Evolutionary conservation across 2,329 filamentous ascomycete genomes (phyloP).

Genomic region (Samsoniella hepiali): DNA sequence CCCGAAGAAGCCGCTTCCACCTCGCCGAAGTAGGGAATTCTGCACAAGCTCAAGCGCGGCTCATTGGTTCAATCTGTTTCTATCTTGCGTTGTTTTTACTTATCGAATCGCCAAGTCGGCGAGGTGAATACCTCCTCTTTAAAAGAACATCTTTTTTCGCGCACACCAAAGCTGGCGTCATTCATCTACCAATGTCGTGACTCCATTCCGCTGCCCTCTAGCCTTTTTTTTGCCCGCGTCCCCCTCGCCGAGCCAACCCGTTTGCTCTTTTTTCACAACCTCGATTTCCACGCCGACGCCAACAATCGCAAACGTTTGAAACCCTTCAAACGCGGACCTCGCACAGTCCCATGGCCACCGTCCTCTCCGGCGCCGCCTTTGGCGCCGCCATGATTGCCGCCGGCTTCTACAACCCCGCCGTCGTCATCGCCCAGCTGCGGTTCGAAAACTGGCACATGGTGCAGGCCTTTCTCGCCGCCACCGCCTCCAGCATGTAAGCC

Average conservation of each 20-base stretch:
- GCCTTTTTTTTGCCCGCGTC: not conserved
- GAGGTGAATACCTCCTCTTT: not conserved
- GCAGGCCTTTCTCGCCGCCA: slow-evolving; percentile 60
- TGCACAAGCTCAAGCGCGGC: not conserved
- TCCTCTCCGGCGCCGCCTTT: slow-evolving; percentile 55
- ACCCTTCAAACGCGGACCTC: not conserved
- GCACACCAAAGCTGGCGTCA: not conserved
- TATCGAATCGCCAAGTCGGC: not conserved
- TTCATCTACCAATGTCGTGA: slow-evolving; percentile 2
- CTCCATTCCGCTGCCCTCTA: not conserved
- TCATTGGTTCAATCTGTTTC: not conserved
- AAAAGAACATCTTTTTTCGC: too few species aligned
- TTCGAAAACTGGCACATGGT: slow-evolving; percentile 64
- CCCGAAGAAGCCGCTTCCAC: not conserved
- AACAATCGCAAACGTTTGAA: too few species aligned
- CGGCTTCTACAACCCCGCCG: slow-evolving; percentile 57
- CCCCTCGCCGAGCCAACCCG: not conserved
- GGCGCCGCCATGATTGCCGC: slow-evolving; percentile 59
- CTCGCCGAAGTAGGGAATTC: slow-evolving; percentile 2
- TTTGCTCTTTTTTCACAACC: not conserved
- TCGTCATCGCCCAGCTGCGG: slow-evolving; percentile 60
- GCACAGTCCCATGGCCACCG: slow-evolving; percentile 28
- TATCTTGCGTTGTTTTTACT: too few species aligned
- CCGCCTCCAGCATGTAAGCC: slow-evolving; percentile 59
- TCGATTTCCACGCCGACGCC: not conserved